Conservation (phyloP, 495 filamentous ascomycete genomes). For the Hypoxylon fragiforme region DNA sequence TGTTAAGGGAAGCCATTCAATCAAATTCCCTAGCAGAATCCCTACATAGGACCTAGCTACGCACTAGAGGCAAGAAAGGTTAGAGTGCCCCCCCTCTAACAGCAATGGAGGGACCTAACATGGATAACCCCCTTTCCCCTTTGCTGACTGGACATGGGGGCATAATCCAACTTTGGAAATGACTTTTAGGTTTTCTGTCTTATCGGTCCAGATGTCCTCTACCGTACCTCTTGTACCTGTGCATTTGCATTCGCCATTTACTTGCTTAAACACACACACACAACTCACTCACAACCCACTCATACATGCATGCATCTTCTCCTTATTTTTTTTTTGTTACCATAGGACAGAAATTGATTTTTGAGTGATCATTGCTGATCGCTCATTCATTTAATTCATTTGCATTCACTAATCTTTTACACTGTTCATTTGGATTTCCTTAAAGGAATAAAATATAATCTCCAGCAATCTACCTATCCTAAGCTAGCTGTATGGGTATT, state of each 20-base stretch:
- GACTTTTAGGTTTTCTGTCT: conserved; percentile 25
- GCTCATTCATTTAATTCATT: background rate
- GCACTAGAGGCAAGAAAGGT: no score
- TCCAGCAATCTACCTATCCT: no score
- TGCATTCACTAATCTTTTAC: no score
- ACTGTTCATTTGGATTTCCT: no score
- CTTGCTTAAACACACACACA: background rate
- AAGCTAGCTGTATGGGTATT: no score
- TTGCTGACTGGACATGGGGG: conserved; percentile 19
- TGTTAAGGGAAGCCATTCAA: no score
- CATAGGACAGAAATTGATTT: background rate
- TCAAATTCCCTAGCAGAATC: no score
- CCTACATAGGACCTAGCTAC: no score
- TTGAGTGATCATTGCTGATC: background rate
- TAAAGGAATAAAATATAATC: no score
- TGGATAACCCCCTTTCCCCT: conserved; percentile 22
- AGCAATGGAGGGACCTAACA: no score
- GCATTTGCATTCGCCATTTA: background rate
- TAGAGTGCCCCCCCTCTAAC: no score
- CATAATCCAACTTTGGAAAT: conserved; percentile 5
- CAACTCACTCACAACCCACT: conserved; percentile 3
- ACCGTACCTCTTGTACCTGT: no score
- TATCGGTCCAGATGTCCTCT: conserved; percentile 13
- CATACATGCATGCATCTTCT: conserved; percentile 7
- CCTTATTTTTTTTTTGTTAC: background rate